Conservation (phyloP, 257 asterid species). For the Nicotiana knightiana region DNA sequence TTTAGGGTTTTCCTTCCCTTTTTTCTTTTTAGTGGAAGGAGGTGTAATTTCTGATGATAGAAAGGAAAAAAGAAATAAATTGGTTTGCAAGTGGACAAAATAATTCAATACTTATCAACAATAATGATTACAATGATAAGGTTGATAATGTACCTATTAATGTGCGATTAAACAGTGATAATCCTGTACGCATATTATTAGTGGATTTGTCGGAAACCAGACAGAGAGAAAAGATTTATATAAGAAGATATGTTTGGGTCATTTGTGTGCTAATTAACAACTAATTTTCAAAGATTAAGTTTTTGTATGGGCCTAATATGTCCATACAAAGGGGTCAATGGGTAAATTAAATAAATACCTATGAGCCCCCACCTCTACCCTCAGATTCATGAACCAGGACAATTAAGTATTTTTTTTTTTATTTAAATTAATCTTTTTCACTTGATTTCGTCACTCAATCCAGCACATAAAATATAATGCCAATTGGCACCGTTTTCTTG, state of each 20-base stretch:
- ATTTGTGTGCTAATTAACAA: constrained; percentile 6
- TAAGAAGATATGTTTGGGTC: not conserved
- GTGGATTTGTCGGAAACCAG: not conserved
- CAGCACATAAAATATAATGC: not conserved
- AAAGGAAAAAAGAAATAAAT: too few species aligned
- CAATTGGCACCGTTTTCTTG: not conserved
- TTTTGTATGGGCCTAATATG: not conserved
- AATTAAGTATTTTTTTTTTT: not conserved
- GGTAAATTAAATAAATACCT: not conserved
- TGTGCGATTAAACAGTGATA: not conserved
- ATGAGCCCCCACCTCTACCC: not conserved
- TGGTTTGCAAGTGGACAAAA: not conserved
- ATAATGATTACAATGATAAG: constrained; percentile 5
- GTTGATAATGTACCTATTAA: not conserved
- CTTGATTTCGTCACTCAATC: not conserved
- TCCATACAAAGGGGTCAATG: not conserved
- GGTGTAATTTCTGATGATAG: not conserved
- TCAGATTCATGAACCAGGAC: constrained; percentile 5
- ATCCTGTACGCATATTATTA: not conserved
- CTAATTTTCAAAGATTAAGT: not conserved
- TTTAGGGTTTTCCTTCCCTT: not conserved
- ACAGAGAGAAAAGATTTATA: not conserved
- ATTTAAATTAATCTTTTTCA: not conserved
- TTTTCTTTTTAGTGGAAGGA: not conserved
- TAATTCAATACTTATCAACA: not conserved